These are phyloP conservation scores for Yarrowia sp. DNA, from an alignment of 805 yeast species.

Conservation along the genomic window DNA sequence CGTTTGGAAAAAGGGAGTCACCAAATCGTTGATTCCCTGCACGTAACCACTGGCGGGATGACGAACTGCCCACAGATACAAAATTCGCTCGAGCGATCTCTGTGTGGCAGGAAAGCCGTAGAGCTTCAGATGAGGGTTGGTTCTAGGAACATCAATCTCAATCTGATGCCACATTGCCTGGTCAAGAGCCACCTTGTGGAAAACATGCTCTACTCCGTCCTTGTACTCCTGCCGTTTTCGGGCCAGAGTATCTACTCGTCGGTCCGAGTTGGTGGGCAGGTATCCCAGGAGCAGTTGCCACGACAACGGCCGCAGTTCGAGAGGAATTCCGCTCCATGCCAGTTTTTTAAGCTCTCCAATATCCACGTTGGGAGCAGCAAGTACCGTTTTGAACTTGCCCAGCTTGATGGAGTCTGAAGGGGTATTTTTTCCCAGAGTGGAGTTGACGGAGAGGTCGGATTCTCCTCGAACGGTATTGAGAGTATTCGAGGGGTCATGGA, in stretches of 20 bases:
- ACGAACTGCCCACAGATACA: constrained; percentile 89
- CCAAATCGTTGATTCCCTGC: constrained; percentile 91
- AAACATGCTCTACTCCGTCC: constrained; percentile 69
- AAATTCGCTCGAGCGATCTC: constrained; percentile 60
- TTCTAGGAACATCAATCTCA: constrained; percentile 86
- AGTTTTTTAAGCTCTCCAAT: constrained; percentile 67
- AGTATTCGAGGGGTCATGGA: constrained; percentile 16
- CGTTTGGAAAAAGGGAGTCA: constrained; percentile 86
- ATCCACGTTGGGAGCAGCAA: constrained; percentile 56
- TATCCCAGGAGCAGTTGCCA: constrained; percentile 93
- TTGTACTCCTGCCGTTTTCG: constrained; percentile 83
- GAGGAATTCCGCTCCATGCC: constrained; percentile 94
- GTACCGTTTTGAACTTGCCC: constrained; percentile 52
- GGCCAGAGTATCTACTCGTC: constrained; percentile 65
- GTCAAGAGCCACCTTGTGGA: constrained; percentile 54
- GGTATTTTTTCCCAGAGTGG: not conserved
- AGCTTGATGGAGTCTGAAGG: constrained; percentile 11
- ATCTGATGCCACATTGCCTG: constrained; percentile 90
- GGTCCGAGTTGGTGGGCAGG: constrained; percentile 75
- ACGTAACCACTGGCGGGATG: constrained; percentile 97
- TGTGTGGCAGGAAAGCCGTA: constrained; percentile 25
- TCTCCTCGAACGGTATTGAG: constrained; percentile 7
- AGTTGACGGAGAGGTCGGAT: not conserved
- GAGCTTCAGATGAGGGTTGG: constrained; percentile 55
- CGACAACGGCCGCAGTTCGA: constrained; percentile 68